A percentile compares a stretch with the other conserved stretches of the same genome.
Evolutionary conservation across 2,329 filamentous ascomycete genomes (phyloP).

Genomic region (Helicocarpus griseus): DNA sequence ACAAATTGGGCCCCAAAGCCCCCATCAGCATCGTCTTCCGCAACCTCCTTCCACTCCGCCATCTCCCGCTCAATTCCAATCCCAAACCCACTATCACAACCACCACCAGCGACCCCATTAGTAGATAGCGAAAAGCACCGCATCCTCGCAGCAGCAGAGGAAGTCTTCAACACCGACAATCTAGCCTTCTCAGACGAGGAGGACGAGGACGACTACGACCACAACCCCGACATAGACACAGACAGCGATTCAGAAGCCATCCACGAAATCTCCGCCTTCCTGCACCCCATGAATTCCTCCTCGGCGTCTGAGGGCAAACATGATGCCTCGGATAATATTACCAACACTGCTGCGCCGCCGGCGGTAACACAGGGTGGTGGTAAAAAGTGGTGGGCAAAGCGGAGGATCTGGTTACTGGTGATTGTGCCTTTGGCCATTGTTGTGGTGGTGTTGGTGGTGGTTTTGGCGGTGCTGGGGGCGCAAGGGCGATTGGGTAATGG

Average conservation of each 20-base stretch:
- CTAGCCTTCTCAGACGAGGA: too few species aligned
- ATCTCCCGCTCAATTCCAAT: too few species aligned
- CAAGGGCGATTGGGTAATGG: not conserved
- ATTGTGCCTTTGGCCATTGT: slow-evolving; percentile 1
- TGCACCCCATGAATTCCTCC: not conserved
- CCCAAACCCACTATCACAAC: too few species aligned
- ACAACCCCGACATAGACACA: too few species aligned
- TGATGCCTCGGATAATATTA: not conserved
- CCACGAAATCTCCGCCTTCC: not conserved
- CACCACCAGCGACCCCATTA: too few species aligned
- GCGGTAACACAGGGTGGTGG: not conserved
- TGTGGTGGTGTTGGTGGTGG: slow-evolving; percentile 4
- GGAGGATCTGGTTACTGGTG: not conserved
- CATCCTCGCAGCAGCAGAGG: too few species aligned
- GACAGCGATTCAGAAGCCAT: not conserved
- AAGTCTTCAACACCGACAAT: too few species aligned
- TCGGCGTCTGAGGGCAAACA: not conserved
- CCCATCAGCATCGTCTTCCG: not conserved
- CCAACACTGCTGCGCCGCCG: too few species aligned
- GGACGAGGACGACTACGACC: too few species aligned
- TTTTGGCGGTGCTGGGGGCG: not conserved
- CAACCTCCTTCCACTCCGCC: too few species aligned
- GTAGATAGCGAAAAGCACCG: too few species aligned
- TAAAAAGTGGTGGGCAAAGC: not conserved
- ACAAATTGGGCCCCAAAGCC: not conserved